phyloP scores from a whole-genome alignment of 169 alveolate species.

The Perkinsus marinus region DNA sequence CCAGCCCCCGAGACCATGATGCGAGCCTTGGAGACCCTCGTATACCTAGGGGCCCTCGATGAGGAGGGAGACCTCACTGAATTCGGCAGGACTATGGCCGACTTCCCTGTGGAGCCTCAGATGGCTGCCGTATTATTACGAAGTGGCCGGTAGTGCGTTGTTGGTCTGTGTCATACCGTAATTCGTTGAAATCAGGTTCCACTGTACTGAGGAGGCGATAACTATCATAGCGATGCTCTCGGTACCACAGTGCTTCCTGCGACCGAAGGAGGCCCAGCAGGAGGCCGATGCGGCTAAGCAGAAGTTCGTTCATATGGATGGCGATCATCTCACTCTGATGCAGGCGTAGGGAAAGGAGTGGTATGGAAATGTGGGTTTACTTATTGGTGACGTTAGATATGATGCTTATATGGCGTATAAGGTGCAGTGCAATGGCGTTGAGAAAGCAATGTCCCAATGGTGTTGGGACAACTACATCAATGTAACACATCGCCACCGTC shows the following conservation, averaged over 20 bases:
- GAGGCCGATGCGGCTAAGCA: constrained; percentile 81
- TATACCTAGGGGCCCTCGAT: constrained; percentile 90
- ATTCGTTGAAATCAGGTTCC: constrained; percentile 52
- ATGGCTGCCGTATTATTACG: constrained; percentile 74
- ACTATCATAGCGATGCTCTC: constrained; percentile 80
- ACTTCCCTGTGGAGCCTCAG: constrained; percentile 98
- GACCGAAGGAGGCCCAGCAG: constrained; percentile 76
- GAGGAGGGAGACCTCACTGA: constrained; percentile 95
- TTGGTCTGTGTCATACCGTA: too few species aligned
- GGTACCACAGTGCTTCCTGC: constrained; percentile 73
- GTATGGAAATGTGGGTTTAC: too few species aligned
- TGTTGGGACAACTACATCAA: background rate
- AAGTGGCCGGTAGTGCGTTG: too few species aligned
- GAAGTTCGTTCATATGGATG: constrained; percentile 81
- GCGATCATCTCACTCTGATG: constrained; percentile 94
- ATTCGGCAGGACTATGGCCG: constrained; percentile 88
- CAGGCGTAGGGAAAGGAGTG: constrained; percentile 38
- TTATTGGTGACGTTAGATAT: too few species aligned
- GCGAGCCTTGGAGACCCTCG: constrained; percentile 89
- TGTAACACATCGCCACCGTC: too few species aligned
- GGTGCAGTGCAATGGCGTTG: too few species aligned
- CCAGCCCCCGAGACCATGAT: constrained; percentile 97
- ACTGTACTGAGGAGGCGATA: constrained; percentile 70
- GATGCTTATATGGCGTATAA: too few species aligned
- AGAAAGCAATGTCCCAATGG: background rate